A percentile compares a stretch with the other conserved stretches of the same genome.
These are phyloP conservation scores for maize (Zea mays) DNA, from an alignment of 176 grass and related monocot genomes.

Conservation along the genomic window DNA sequence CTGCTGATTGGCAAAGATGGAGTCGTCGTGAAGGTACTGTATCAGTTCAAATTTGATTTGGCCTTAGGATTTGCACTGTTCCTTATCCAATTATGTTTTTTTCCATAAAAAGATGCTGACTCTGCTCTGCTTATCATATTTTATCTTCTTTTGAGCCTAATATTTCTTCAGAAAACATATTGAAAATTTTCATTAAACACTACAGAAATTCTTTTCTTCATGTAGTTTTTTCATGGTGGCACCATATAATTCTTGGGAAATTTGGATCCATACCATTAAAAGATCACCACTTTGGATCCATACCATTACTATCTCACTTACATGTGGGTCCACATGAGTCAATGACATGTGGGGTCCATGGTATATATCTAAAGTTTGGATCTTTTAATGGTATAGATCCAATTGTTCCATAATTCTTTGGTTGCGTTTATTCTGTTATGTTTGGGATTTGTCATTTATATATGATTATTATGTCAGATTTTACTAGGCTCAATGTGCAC, in stretches of 20 bases:
- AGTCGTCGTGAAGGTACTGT: constrained; percentile 70
- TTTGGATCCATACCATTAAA: too few relatives aligned
- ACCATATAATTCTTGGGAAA: constrained; percentile 28
- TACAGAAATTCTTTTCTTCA: background rate
- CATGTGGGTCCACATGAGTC: too few relatives aligned
- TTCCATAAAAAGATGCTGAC: background rate
- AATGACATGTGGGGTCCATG: too few relatives aligned
- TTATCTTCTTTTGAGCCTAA: constrained; percentile 22
- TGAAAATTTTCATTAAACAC: background rate
- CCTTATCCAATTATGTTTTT: background rate
- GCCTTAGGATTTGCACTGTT: constrained; percentile 29
- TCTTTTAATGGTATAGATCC: too few relatives aligned
- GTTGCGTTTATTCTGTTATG: constrained; percentile 27
- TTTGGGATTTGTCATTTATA: constrained; percentile 24
- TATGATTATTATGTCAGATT: constrained; percentile 50
- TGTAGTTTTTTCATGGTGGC: constrained; percentile 20
- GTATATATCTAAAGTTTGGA: too few relatives aligned
- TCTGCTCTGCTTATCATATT: constrained; percentile 10
- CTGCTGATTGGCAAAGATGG: constrained; percentile 69
- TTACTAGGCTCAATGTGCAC: constrained; percentile 56
- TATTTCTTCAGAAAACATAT: background rate
- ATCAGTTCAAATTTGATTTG: constrained; percentile 35
- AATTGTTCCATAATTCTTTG: constrained; percentile 33
- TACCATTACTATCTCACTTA: too few relatives aligned
- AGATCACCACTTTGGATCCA: too few relatives aligned